phyloP scores from a whole-genome alignment of 2,329 filamentous ascomycete genomes.

The Aspergillus spinulosporus region DNA sequence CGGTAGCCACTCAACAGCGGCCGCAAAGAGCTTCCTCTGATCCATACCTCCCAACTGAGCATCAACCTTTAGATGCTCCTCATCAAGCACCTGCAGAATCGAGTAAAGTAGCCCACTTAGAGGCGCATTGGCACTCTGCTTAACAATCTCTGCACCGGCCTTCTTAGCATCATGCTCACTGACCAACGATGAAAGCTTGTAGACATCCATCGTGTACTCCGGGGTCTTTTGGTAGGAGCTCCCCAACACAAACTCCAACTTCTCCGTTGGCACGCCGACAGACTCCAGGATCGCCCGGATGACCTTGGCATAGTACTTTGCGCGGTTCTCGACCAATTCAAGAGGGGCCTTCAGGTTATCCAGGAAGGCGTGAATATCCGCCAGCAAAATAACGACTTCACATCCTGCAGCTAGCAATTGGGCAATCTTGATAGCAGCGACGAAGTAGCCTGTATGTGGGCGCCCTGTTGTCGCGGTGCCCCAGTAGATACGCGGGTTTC shows the following conservation, averaged over 20 bases:
- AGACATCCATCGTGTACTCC: conserved; percentile 85
- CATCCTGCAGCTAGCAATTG: conserved; percentile 83
- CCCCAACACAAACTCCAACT: conserved; percentile 80
- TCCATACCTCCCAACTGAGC: conserved; percentile 77
- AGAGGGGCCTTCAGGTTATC: conserved; percentile 68
- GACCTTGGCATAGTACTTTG: conserved; percentile 76
- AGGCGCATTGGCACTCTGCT: conserved; percentile 77
- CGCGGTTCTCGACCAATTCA: conserved; percentile 79
- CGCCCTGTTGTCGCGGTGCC: conserved; percentile 18
- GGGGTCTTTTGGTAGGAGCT: conserved; percentile 70
- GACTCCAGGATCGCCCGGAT: conserved; percentile 75
- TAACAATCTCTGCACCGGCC: conserved; percentile 90
- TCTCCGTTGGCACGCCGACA: conserved; percentile 74
- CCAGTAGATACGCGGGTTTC: conserved; percentile 37
- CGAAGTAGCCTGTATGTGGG: conserved; percentile 33
- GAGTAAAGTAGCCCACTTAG: conserved; percentile 78
- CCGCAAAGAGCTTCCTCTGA: conserved; percentile 33
- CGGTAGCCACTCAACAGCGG: conserved; percentile 81
- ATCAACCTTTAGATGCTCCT: conserved; percentile 84
- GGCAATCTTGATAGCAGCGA: conserved; percentile 84
- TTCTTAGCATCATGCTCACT: conserved; percentile 78
- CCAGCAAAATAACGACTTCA: conserved; percentile 73
- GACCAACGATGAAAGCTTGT: conserved; percentile 63
- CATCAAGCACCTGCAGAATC: conserved; percentile 85
- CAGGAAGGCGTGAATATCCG: conserved; percentile 60